phyloP scores from a whole-genome alignment of 208 protist species.

The Crithidia mellificae region DNA sequence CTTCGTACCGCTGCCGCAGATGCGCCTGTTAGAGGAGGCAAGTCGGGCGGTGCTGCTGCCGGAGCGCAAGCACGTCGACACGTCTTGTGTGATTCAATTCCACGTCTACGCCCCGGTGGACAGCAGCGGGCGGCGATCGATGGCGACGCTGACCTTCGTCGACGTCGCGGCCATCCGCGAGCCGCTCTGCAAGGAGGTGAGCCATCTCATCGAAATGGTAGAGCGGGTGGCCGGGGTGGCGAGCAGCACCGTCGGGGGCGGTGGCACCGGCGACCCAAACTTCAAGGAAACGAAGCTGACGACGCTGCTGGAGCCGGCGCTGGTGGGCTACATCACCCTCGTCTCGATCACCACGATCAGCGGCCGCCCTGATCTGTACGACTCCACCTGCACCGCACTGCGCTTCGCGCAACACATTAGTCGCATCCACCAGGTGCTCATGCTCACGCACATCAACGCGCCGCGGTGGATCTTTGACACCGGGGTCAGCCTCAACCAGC shows the following conservation, averaged over 20 bases:
- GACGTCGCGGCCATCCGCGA: conserved; percentile 75
- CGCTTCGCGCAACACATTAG: conserved; percentile 58
- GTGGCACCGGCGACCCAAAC: conserved; percentile 49
- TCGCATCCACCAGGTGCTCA: conserved; percentile 81
- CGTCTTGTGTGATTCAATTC: conserved; percentile 83
- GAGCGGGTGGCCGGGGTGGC: conserved; percentile 55
- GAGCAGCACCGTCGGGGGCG: no score
- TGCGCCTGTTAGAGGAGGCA: conserved; percentile 64
- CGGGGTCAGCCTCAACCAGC: conserved; percentile 57
- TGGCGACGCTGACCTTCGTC: conserved; percentile 88
- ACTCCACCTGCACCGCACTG: conserved; percentile 62
- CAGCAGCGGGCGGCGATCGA: conserved; percentile 63
- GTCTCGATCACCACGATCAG: conserved; percentile 84
- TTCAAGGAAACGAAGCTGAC: conserved; percentile 77
- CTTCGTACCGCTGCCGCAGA: conserved; percentile 62
- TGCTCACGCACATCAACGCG: conserved; percentile 77
- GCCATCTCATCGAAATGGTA: conserved; percentile 71
- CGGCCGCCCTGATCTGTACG: conserved; percentile 69
- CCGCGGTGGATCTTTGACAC: conserved; percentile 83
- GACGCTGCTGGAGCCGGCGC: conserved; percentile 68
- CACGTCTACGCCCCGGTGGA: conserved; percentile 85
- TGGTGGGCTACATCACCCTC: conserved; percentile 82
- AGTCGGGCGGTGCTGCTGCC: conserved; percentile 68
- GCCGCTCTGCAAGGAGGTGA: conserved; percentile 67
- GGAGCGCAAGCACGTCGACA: conserved; percentile 71